These are phyloP conservation scores for Gentiana dahurica DNA, from an alignment of 257 asterid species.

Conservation along the genomic window DNA sequence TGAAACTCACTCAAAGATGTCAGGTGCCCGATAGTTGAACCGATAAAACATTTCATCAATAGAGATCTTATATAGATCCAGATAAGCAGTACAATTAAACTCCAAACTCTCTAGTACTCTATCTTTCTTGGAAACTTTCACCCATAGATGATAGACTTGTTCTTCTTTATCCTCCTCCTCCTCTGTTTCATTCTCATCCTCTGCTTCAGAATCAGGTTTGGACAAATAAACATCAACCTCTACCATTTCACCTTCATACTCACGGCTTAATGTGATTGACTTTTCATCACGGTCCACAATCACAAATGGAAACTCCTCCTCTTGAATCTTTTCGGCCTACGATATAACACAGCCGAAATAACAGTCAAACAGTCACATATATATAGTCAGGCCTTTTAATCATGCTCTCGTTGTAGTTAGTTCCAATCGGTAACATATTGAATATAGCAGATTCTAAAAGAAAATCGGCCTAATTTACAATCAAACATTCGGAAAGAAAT, in stretches of 20 bases:
- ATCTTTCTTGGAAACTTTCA: constrained; percentile 47
- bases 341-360: too few relatives aligned
- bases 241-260: constrained; percentile 56
- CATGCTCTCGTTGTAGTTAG: too few relatives aligned
- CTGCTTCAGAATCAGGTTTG: constrained; percentile 20
- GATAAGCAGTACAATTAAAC: constrained; percentile 59
- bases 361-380: too few relatives aligned
- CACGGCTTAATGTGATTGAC: constrained; percentile 51
- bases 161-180: constrained; percentile 15
- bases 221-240: constrained; percentile 74
- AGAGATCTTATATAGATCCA: constrained; percentile 39
- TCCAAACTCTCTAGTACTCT: constrained; percentile 44
- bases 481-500: too few relatives aligned
- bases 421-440: too few relatives aligned
- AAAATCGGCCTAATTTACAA: too few relatives aligned
- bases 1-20: constrained; percentile 43
- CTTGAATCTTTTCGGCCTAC: constrained; percentile 42
- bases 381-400: too few relatives aligned
- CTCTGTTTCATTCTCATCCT: constrained; percentile 17
- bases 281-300: constrained; percentile 60
- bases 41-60: constrained; percentile 53
- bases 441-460: too few relatives aligned
- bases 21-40: constrained; percentile 88
- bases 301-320: constrained; percentile 49
- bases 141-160: constrained; percentile 19